A percentile compares a stretch with the other conserved stretches of the same genome.
These are phyloP conservation scores for Leccinum boreale DNA, from an alignment of 768 basidiomycete genomes.

Conservation along the genomic window DNA sequence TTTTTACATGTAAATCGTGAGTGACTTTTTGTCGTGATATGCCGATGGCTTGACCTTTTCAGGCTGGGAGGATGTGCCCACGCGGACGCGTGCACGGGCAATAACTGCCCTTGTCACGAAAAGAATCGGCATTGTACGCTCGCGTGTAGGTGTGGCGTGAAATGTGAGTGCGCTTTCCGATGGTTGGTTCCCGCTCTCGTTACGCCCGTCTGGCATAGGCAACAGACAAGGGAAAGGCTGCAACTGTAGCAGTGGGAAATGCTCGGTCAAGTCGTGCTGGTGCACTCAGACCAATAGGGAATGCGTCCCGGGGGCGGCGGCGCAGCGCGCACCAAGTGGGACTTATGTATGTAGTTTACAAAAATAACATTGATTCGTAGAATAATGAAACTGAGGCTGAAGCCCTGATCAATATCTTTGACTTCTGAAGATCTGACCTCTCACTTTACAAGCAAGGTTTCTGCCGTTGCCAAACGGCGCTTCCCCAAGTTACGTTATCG, in stretches of 20 bases:
- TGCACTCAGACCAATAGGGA: slow-evolving; percentile 39
- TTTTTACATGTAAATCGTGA: slow-evolving; percentile 4
- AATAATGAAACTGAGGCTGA: too few relatives aligned
- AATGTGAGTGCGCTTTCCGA: slow-evolving; percentile 31
- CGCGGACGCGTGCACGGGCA: slow-evolving; percentile 42
- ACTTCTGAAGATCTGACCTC: too few relatives aligned
- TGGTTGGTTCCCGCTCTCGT: not conserved
- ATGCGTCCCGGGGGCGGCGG: slow-evolving; percentile 56
- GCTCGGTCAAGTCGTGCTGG: slow-evolving; percentile 26
- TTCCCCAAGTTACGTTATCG: too few relatives aligned
- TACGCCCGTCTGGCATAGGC: slow-evolving; percentile 3
- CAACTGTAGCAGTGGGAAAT: slow-evolving; percentile 29
- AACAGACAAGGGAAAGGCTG: slow-evolving; percentile 15
- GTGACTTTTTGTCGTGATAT: not conserved
- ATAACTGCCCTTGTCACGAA: slow-evolving; percentile 40
- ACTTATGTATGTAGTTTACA: too few relatives aligned
- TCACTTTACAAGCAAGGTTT: too few relatives aligned
- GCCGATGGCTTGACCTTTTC: not conserved
- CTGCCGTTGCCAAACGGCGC: too few relatives aligned
- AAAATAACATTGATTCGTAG: too few relatives aligned
- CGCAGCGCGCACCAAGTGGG: too few relatives aligned
- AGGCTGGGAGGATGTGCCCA: slow-evolving; percentile 45
- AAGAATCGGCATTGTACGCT: slow-evolving; percentile 42
- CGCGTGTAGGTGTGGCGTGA: slow-evolving; percentile 44
- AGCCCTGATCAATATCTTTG: too few relatives aligned